Evolutionary conservation across 164 flowering plant genomes (phyloP), one percentile per base, ranked within the genome.

Genomic region (Vitis riparia): DNA sequence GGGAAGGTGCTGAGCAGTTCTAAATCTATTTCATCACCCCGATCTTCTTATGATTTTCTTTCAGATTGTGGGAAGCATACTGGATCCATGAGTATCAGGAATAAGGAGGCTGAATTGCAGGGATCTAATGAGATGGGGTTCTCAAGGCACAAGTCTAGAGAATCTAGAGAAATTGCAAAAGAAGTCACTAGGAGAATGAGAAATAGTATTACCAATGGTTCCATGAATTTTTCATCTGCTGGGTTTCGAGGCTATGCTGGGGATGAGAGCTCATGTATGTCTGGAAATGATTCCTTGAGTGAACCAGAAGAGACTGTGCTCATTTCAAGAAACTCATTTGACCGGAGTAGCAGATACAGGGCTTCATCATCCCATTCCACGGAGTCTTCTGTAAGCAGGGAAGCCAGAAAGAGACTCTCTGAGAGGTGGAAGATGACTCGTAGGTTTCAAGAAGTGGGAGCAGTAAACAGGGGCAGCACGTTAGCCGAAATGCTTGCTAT

Each of bases 401-500:
- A 95, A 82, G 97, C 94, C 55, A 91, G 82, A 86, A 90, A 84
- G 70, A 90, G 91, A 70, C 89, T 95, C 51, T 91, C 94, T 23
- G 89, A 87, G 70, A 77, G 93, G 70, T 92, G 91, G 96, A 91
- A 85, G 69, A 74, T 77, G 82, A 77, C 84, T 57, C 86, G 76
- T 48, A 76, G 75, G 66, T 80, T 68, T 71, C 88, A 84, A 73
- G 86, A 86, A 29, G 55, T 60, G 60, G 79, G 80, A 63, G 59
- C 65, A 13, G 65, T 57, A 59, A 60, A 76, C 58, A 77, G 83
- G 69, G 80, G 91, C 53, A 88, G 81, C 81, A 95, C 98, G 6
- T 71, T 95, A 27, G 97, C 84, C 52, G 98, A 93, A 75, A 95
- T 93, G 98, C 97, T 93, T 76, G 82, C 89, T 48, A 55, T 77